A percentile compares a stretch with the other conserved stretches of the same genome.
phyloP scores from a whole-genome alignment of 352 stramenopile species.

The Pythium volutum region DNA sequence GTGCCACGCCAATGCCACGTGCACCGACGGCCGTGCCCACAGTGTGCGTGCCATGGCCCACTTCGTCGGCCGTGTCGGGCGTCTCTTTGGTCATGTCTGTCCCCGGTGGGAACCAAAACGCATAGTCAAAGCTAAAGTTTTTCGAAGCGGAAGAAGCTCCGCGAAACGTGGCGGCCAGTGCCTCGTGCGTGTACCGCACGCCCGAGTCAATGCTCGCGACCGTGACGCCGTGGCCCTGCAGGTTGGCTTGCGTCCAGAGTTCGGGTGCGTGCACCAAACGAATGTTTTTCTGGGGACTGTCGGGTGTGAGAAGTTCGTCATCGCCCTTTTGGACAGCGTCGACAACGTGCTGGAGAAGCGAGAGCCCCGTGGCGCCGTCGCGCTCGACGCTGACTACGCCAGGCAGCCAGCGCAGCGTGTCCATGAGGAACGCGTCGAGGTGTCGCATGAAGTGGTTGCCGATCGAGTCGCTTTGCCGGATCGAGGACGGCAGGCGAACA shows the following conservation, averaged over 20 bases:
- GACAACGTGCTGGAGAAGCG: conserved; percentile 7
- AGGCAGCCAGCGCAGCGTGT: conserved; percentile 33
- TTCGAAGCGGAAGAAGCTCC: conserved; percentile 3
- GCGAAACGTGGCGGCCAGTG: conserved; percentile 42
- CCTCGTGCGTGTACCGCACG: conserved; percentile 65
- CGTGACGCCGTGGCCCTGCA: conserved; percentile 40
- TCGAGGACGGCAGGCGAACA: conserved; percentile 14
- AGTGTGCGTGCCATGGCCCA: conserved; percentile 70
- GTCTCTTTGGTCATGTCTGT: conserved; percentile 56
- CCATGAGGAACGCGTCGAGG: conserved; percentile 21
- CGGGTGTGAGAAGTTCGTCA: not conserved
- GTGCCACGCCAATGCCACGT: conserved; percentile 56
- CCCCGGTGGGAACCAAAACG: conserved; percentile 59
- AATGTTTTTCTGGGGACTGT: conserved; percentile 38
- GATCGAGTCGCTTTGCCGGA: not conserved
- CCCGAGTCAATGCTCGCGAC: conserved; percentile 73
- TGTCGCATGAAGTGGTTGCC: not conserved
- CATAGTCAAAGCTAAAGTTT: conserved; percentile 55
- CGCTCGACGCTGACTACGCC: conserved; percentile 43
- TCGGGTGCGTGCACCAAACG: conserved; percentile 45
- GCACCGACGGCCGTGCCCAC: conserved; percentile 55
- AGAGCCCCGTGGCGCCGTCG: conserved; percentile 25
- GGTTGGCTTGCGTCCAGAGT: conserved; percentile 37
- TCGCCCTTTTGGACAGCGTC: not conserved
- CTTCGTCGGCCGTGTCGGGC: conserved; percentile 58